A percentile compares a stretch with the other conserved stretches of the same genome.
These are phyloP conservation scores for Jatropha multifida DNA, from an alignment of 441 rosid genomes.

Conservation along the genomic window DNA sequence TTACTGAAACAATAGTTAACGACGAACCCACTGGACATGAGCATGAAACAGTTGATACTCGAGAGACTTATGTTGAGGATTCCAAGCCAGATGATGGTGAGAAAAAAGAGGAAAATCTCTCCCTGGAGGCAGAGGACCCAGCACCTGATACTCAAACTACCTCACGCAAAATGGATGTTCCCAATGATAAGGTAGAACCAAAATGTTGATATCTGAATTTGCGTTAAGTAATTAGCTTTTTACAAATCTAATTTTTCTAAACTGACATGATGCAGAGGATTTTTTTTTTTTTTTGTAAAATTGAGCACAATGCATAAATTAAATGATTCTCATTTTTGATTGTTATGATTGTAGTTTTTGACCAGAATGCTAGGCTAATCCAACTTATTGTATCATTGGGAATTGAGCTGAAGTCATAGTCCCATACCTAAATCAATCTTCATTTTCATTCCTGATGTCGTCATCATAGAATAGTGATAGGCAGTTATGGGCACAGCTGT, in stretches of 20 bases:
- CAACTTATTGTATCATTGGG: neutral
- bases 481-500: neutral
- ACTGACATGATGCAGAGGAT: neutral
- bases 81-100: constrained; percentile 32
- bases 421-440: neutral
- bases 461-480: neutral
- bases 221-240: too few species aligned
- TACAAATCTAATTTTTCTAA: neutral
- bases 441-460: neutral
- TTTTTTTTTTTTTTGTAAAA: too few species aligned
- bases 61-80: constrained; percentile 31
- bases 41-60: constrained; percentile 28
- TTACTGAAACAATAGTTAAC: constrained; percentile 23
- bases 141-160: constrained; percentile 35
- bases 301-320: neutral
- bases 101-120: constrained; percentile 25
- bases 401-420: too few species aligned
- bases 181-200: constrained; percentile 72
- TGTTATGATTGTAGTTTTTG: neutral
- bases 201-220: neutral
- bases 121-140: constrained; percentile 30
- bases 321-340: neutral
- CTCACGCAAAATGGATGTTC: constrained; percentile 67
- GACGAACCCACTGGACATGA: constrained; percentile 28
- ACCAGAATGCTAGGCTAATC: neutral